Percentiles rank a stretch among this genome's conserved stretches.
Evolutionary conservation across 139 green algal species (phyloP).

Genomic region (Coccomyxa sp.): DNA sequence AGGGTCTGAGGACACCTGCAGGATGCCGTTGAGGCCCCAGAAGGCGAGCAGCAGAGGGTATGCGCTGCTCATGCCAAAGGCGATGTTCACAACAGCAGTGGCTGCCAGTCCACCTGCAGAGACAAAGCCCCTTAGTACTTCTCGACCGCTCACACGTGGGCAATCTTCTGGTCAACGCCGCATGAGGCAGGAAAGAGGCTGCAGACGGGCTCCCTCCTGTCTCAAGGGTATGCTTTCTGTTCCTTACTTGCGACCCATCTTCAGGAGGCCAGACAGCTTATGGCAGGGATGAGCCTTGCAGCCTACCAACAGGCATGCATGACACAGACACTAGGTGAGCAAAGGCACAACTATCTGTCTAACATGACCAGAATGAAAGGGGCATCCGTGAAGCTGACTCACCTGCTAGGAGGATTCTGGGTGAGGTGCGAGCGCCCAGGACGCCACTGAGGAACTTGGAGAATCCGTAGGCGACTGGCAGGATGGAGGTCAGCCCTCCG

Average conservation of each 20-base stretch:
- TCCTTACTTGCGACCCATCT: too few relatives aligned
- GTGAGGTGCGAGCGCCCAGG: constrained; percentile 76
- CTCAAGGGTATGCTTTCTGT: too few relatives aligned
- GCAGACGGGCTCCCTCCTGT: too few relatives aligned
- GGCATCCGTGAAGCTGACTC: not conserved
- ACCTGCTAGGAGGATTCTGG: constrained; percentile 73
- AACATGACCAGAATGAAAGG: not conserved
- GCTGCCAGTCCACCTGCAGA: constrained; percentile 71
- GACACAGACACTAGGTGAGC: not conserved
- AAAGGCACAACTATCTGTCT: not conserved
- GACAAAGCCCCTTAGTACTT: too few relatives aligned
- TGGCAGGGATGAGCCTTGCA: too few relatives aligned
- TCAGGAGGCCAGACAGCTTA: too few relatives aligned
- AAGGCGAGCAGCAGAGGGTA: constrained; percentile 83
- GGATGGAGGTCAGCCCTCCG: constrained; percentile 89
- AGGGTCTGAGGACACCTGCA: constrained; percentile 57
- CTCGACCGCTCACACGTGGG: too few relatives aligned
- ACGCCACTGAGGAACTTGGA: constrained; percentile 92
- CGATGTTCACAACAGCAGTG: constrained; percentile 85
- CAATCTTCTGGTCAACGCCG: too few relatives aligned
- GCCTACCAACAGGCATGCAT: too few relatives aligned
- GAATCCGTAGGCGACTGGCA: constrained; percentile 83
- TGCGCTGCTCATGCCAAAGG: constrained; percentile 78
- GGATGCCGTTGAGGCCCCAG: constrained; percentile 85
- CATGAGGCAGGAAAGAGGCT: too few relatives aligned